Percentiles rank a stretch among this genome's conserved stretches.
Evolutionary conservation across 2,329 filamentous ascomycete species (phyloP).

Genomic region (Alternaria brassicicola): DNA sequence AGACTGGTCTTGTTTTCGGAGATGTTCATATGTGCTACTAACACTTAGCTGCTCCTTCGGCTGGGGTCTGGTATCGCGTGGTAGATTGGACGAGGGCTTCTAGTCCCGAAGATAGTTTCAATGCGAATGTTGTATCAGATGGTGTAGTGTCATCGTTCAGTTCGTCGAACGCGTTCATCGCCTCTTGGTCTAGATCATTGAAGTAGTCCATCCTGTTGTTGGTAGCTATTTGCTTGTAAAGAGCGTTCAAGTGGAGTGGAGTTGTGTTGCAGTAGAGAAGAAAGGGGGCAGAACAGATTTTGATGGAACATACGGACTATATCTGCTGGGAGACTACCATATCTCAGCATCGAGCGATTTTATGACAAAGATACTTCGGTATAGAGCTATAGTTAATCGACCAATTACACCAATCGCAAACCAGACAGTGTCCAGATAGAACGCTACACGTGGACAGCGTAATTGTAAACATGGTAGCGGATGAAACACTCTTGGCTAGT

Average conservation of each 20-base stretch:
- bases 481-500: too few species aligned
- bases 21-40: background rate
- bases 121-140: background rate
- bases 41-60: background rate
- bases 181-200: background rate
- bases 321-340: background rate
- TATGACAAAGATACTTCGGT: too few species aligned
- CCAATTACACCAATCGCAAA: too few species aligned
- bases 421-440: background rate
- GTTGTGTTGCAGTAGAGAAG: background rate
- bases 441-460: background rate
- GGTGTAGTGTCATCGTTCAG: background rate
- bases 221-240: background rate
- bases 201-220: background rate
- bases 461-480: too few species aligned
- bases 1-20: background rate
- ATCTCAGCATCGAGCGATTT: background rate
- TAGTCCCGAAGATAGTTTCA: background rate
- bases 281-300: background rate
- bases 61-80: background rate
- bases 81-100: background rate
- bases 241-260: background rate
- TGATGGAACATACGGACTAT: background rate
- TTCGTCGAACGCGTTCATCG: background rate
- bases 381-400: too few species aligned